Base-by-base conservation (phyloP, 345 rosid genomes). In the Hibiscus trionum region DNA sequence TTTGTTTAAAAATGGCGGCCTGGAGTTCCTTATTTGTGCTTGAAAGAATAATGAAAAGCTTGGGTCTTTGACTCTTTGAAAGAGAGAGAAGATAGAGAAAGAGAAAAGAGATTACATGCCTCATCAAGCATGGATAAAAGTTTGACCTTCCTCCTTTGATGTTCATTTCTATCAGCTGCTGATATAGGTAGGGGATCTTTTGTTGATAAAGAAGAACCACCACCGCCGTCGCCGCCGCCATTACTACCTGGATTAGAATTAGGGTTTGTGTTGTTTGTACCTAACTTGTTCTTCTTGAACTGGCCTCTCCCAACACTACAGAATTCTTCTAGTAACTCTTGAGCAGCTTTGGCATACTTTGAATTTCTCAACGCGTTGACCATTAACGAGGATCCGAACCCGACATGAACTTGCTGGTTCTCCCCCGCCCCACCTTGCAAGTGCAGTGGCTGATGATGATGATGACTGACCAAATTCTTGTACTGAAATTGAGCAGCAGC, bases 81-180 rank as follows among this genome's bases (percentile, higher is more conserved):
- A n/a, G 56, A 73, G 75, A 69, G 69, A 56, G 74, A 70, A 76
- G 73, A 65, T 61, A 56, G 74, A 70, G 76, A 57, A 69, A 37
- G 64, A 52, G 76, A 42, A 33, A 66, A 46, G 65, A 69, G 72
- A 37, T 71, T 77, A 94, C 96, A 82, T 91, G 91, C 99, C 99
- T 95, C 97, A 77, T 95, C 99, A 82, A 95, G 93, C 99, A 91
- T 95, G 79, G 93, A 73, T 72, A 95, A 74, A 55, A 95, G 88
- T 80, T 92, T 95, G 89, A 84, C 96, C 89, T 91, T 95, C 80
- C 92, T 88, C 78, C 97, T 87, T 75, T 95, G 99, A 83, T 91
- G 92, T 75, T 95, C 97, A 85, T 88, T 89, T 75, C 97, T 84
- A 73, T 95, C 97, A 60, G 96, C 80, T 3, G 91, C 86, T 60